Base-by-base conservation (phyloP, 768 basidiomycete species). In the Mycena galopus region DNA sequence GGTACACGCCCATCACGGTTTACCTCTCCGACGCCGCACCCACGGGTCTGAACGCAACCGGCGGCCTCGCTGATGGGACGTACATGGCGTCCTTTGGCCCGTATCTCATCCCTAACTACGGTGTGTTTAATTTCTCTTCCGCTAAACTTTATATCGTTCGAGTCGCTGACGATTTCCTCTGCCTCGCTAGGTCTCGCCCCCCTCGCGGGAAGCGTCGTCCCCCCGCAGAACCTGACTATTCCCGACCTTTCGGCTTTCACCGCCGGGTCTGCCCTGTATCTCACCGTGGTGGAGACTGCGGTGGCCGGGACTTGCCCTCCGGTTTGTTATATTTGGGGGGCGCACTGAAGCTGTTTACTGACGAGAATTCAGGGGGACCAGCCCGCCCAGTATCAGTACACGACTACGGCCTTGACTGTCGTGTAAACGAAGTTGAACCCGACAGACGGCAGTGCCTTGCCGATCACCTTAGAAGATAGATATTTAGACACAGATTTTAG, bases 1-100 rank as follows among this genome's bases (percentile, higher is more conserved):
- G 67, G 1, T 68, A 68, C 27, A 68, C 67, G 4, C 58, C 67
- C 27, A 61, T 68, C 58, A 68, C 58, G 0, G 8, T 68, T 17
- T 68, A 33, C 30, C 67, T 68, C 23, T 61, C 67, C 3, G 50
- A 27, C 0, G 4, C 58, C 19, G 35, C 23, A 27, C 67, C 67
- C 29, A 56, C 67, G 19, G n/a, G n/a, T 19, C 23, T 68, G 44
- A 68, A 68, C 50, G 47, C 58, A 17, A 68, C 50, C 16, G 67
- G 67, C 9, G 59, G 19, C 8, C 37, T 68, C 9, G 16, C 30
- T 1, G 23, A 25, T 0, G 65, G 65, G 14, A 58, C 65, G 11
- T 68, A 61, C 33, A 29, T 61, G 50, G 51, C 16, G 5, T 68
- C 25, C 16, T 68, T 29, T 50, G 67, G 67, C 12, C 10, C 4